Evolutionary conservation across 73 alveolate genomes (phyloP).

Genomic region (Paramecium primaurelia): DNA sequence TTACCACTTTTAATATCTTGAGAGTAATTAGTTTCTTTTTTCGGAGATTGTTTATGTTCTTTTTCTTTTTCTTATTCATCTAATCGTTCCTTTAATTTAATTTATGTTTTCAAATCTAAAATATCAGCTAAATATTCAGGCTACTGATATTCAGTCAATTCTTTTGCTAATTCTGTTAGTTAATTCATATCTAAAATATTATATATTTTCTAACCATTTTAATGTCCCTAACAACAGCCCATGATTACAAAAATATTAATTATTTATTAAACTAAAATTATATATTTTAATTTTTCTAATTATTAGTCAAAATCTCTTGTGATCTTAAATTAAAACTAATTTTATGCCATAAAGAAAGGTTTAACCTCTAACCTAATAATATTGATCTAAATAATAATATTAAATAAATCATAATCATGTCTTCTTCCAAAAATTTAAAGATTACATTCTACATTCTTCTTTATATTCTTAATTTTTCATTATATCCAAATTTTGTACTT

Average conservation of each 20-base stretch:
- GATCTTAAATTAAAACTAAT: background rate
- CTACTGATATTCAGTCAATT: background rate
- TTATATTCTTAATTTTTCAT: background rate
- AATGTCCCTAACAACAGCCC: background rate
- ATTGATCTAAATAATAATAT: background rate
- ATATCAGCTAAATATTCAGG: slow-evolving; percentile 4
- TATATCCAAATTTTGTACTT: background rate
- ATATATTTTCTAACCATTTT: background rate
- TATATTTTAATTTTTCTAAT: background rate
- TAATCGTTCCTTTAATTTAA: background rate
- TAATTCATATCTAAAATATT: background rate
- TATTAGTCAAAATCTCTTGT: background rate
- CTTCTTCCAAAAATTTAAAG: background rate
- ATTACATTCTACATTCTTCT: background rate
- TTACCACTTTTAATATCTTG: background rate
- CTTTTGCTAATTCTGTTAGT: background rate
- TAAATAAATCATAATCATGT: background rate
- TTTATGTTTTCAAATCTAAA: background rate
- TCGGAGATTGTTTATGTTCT: background rate
- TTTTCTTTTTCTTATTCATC: background rate
- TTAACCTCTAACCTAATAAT: background rate
- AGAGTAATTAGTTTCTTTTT: background rate
- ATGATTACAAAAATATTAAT: background rate
- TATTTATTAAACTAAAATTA: background rate
- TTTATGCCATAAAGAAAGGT: background rate